Base-by-base conservation (phyloP, 805 yeast genomes). In the Kuraishia hungarica region DNA sequence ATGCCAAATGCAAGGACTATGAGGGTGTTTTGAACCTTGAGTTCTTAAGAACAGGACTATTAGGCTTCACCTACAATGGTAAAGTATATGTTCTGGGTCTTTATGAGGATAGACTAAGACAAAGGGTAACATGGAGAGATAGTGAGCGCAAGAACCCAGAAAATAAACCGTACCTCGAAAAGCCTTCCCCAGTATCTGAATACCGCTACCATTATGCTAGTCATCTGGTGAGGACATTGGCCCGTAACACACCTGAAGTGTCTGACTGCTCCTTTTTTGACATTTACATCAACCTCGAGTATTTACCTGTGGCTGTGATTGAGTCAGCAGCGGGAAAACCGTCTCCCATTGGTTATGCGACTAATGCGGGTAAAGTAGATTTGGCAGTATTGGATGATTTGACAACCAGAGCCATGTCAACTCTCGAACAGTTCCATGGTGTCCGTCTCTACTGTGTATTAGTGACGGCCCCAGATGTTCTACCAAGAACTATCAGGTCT, bases 201-300 rank as follows among this genome's bases (percentile, higher is more conserved):
- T 77, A 62, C 56, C 72, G 84, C 55, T 90, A 89, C 57, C 96
- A 89, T 67, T 94, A 92, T 66, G 80, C 96, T 0, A 87, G 91
- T 6, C 98, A 94, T 67, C 72, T 94, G 49, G 84, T 93, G 22
- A 89, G 87, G 52, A 87, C 97, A 0, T 72, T 94, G 52, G 94
- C 92, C 17, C 76, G 90, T 56, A 86, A 85, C 49, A 89, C 94
- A 3, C 80, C 90, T 23, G 85, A 87, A 49, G 86, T 92, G 0
- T 85, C 84, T 54, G 99, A 94, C 62, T 89, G 97, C 58, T 86
- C 97, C 1, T 91, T 94, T 20, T 94, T 94, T 69, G 97, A 94
- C 64, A 79, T 89, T 2, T 80, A 79, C 56, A 80, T 88, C 52
- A 90, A 87, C 49, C 85, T 83, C 53, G 97, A 90, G 63, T 86